A percentile compares a stretch with the other conserved stretches of the same genome.
phyloP scores from a whole-genome alignment of 805 yeast species.

The Wickerhamiella alocasiicola region DNA sequence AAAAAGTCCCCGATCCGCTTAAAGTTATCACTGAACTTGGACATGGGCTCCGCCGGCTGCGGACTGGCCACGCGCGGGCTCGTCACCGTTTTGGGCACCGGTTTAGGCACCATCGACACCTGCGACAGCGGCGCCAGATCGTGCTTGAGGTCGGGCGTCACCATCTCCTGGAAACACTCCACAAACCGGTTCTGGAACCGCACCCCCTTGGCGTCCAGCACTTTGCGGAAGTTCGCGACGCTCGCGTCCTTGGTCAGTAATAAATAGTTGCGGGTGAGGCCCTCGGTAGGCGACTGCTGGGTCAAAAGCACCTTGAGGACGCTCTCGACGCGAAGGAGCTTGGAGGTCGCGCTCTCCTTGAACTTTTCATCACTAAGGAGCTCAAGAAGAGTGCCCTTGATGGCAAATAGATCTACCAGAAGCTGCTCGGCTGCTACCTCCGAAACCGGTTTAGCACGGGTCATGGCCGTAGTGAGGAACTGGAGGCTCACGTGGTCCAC shows the following conservation, averaged over 20 bases:
- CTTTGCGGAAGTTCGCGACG: constrained; percentile 47
- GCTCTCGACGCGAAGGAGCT: constrained; percentile 36
- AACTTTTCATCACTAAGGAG: constrained; percentile 23
- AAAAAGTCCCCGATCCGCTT: constrained; percentile 11
- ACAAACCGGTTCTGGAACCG: constrained; percentile 17
- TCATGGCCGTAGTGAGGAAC: constrained; percentile 41
- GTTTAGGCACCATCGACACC: not conserved
- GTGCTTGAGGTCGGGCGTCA: constrained; percentile 11
- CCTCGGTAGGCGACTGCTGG: constrained; percentile 50
- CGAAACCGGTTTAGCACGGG: constrained; percentile 52
- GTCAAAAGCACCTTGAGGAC: constrained; percentile 59
- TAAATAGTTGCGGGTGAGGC: constrained; percentile 53
- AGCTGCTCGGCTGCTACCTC: constrained; percentile 71
- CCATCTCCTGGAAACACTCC: constrained; percentile 19
- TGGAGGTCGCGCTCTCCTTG: constrained; percentile 27
- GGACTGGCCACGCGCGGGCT: not conserved
- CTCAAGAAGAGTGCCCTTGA: constrained; percentile 41
- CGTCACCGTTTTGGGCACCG: not conserved
- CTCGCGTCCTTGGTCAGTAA: constrained; percentile 53
- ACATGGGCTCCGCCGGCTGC: constrained; percentile 6
- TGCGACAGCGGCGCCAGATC: constrained; percentile 16
- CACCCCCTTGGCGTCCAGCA: constrained; percentile 52
- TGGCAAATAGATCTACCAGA: constrained; percentile 52
- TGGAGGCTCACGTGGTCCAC: constrained; percentile 51
- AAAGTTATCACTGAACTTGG: constrained; percentile 11